Evolutionary conservation across 2,329 filamentous ascomycete species (phyloP), one percentile per base, ranked within the genome.

Genomic region (Apiospora arundinis): DNA sequence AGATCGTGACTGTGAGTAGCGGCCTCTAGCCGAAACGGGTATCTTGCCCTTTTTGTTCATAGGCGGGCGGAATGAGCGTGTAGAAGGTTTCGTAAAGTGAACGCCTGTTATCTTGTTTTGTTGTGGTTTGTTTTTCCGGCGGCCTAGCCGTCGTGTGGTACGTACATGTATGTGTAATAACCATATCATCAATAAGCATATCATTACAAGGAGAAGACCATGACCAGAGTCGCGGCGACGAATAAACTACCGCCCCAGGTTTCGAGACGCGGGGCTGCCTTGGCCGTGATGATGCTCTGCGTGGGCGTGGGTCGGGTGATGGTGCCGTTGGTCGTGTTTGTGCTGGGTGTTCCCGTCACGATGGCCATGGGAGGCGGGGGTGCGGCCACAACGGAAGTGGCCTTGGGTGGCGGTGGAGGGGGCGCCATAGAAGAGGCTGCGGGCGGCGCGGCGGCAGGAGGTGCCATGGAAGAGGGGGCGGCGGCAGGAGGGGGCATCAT

Each of bases 11-110:
- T 40, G 21, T 16, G 49, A 16, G 28, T 25, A 14, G 32, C 8
- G 56, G 56, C 56, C 32, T 63, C 56, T 63, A 63, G 32, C 56
- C 28, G 56, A 23, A n/a, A 63, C 32, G 32, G 56, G 56, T 63
- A 40, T 63, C 28, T n/a, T 63, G 32, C 56, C 49, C 11, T 11
- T 32, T 37, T 37, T 56, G 21, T 28, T 32, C 12, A 52, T 23
- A 14, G n/a, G 25, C n/a, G 49, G 52, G 28, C 18, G 8, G 32
- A 40, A 63, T 63, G 56, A 63, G 56, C 56, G 56, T 63, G 18
- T 23, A 4, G 32, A 40, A 40, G 28, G 32, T 40, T 45, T 45
- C 32, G 56, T 63, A 63, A 40, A 16, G 42, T 45, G 28, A 63
- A n/a, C n/a, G 56, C 56, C 56, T 60, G 52, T 60, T 60, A 16